Percentiles rank a stretch among this genome's conserved stretches.
Conservation (phyloP, 345 rosid genomes). For the Sonneratia caseolaris region DNA sequence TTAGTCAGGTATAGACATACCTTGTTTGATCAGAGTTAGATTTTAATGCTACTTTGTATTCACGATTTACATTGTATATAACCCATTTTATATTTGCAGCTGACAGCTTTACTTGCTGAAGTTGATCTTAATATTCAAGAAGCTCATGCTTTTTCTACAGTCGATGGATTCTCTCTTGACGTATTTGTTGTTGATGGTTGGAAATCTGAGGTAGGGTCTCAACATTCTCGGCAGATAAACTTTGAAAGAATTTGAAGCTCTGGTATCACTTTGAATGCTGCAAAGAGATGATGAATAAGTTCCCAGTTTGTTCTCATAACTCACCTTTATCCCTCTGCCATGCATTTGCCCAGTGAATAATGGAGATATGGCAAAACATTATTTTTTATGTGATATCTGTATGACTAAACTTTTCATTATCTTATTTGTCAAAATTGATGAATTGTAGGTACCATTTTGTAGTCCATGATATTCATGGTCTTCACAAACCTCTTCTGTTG, state of each 20-base stretch:
- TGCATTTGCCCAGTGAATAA: too few species aligned
- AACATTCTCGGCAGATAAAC: neutral
- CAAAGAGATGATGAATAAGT: neutral
- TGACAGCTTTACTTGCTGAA: constrained; percentile 79
- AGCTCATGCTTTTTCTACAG: constrained; percentile 93
- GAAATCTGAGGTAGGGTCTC: constrained; percentile 60
- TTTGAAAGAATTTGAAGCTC: neutral
- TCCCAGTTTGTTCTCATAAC: too few species aligned
- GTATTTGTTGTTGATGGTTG: constrained; percentile 97
- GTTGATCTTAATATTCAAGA: constrained; percentile 90
- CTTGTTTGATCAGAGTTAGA: neutral
- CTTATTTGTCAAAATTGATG: neutral
- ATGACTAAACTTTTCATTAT: too few species aligned
- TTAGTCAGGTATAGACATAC: constrained; percentile 58
- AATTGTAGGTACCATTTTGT: neutral
- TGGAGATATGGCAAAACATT: too few species aligned
- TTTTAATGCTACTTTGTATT: neutral
- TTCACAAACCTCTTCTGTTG: neutral
- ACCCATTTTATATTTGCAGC: constrained; percentile 26
- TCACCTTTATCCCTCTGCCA: too few species aligned
- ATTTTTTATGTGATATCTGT: too few species aligned
- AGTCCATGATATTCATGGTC: neutral
- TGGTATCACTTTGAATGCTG: neutral
- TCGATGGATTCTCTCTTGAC: constrained; percentile 86
- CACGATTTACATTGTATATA: neutral